Percentiles rank a stretch among this genome's conserved stretches.
Conservation (phyloP, 257 asterid species). For the Verbena officinalis region DNA sequence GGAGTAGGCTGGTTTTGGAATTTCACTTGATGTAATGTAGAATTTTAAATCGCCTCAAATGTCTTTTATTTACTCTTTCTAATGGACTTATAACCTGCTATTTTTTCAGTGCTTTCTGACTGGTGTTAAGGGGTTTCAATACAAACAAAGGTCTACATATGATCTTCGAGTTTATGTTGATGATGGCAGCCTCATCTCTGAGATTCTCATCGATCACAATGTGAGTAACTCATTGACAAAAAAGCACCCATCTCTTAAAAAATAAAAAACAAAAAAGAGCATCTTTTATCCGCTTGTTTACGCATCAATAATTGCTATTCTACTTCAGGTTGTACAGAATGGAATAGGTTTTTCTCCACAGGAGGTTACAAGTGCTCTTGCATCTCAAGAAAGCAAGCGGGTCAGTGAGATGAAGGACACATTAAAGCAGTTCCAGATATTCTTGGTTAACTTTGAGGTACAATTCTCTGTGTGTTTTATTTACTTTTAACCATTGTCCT, state of each 20-base stretch:
- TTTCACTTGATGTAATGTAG: background rate
- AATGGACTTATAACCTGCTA: slow-evolving; percentile 10
- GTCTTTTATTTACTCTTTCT: slow-evolving; percentile 1
- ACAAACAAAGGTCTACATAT: slow-evolving; percentile 52
- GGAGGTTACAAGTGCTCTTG: slow-evolving; percentile 67
- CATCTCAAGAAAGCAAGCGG: slow-evolving; percentile 49
- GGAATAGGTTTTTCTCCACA: slow-evolving; percentile 70
- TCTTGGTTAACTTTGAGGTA: slow-evolving; percentile 86
- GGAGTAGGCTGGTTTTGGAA: slow-evolving; percentile 4
- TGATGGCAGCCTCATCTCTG: slow-evolving; percentile 96
- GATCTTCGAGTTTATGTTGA: slow-evolving; percentile 82
- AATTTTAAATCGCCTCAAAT: background rate
- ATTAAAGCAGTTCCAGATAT: slow-evolving; percentile 62
- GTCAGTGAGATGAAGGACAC: slow-evolving; percentile 52
- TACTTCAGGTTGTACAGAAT: slow-evolving; percentile 65
- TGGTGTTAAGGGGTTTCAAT: slow-evolving; percentile 82
- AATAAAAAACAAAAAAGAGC: no score
- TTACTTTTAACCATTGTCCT: background rate
- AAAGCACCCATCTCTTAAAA: no score
- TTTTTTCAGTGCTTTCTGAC: slow-evolving; percentile 75
- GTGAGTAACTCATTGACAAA: slow-evolving; percentile 43
- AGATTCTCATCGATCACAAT: slow-evolving; percentile 71
- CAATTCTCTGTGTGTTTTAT: slow-evolving; percentile 15
- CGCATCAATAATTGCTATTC: slow-evolving; percentile 13
- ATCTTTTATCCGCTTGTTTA: slow-evolving; percentile 30